Percentiles rank a stretch among this genome's conserved stretches.
Conservation (phyloP, 805 yeast genomes). For the Helenozyma baotianmanensis region DNA sequence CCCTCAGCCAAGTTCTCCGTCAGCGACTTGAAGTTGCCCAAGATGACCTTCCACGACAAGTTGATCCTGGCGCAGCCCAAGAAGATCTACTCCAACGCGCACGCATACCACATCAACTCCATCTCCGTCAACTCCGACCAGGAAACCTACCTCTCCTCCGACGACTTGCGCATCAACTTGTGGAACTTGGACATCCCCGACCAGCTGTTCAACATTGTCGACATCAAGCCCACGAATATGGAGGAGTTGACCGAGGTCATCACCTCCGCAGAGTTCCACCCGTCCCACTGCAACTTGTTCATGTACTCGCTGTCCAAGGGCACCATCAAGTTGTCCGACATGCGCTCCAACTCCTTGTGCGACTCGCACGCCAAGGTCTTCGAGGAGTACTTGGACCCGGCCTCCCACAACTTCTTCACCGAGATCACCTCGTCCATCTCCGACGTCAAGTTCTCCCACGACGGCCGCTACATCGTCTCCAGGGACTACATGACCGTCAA, state of each 20-base stretch:
- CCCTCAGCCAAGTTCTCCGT: conserved; percentile 25
- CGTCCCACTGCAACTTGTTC: conserved; percentile 83
- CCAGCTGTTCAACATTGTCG: conserved; percentile 94
- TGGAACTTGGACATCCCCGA: conserved; percentile 95
- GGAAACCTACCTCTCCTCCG: conserved; percentile 89
- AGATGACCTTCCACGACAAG: conserved; percentile 88
- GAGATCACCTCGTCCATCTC: conserved; percentile 93
- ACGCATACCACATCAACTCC: conserved; percentile 96
- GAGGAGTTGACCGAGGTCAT: conserved; percentile 98
- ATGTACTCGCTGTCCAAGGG: conserved; percentile 96
- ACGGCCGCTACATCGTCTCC: conserved; percentile 93
- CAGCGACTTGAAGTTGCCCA: conserved; percentile 68
- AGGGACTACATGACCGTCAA: conserved; percentile 97
- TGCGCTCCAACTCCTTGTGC: conserved; percentile 93
- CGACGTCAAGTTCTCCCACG: conserved; percentile 86
- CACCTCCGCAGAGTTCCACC: conserved; percentile 95
- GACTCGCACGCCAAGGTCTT: conserved; percentile 82
- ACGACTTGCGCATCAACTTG: conserved; percentile 89
- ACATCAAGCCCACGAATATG: conserved; percentile 96
- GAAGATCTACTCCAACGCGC: conserved; percentile 89
- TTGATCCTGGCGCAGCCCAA: conserved; percentile 94
- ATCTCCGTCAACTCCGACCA: conserved; percentile 92
- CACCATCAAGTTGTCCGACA: conserved; percentile 89
- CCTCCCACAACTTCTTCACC: conserved; percentile 90
- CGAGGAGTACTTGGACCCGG: conserved; percentile 91